These are phyloP conservation scores for Leptographium galeiforme DNA, from an alignment of 2,329 filamentous ascomycete genomes.

Conservation along the genomic window DNA sequence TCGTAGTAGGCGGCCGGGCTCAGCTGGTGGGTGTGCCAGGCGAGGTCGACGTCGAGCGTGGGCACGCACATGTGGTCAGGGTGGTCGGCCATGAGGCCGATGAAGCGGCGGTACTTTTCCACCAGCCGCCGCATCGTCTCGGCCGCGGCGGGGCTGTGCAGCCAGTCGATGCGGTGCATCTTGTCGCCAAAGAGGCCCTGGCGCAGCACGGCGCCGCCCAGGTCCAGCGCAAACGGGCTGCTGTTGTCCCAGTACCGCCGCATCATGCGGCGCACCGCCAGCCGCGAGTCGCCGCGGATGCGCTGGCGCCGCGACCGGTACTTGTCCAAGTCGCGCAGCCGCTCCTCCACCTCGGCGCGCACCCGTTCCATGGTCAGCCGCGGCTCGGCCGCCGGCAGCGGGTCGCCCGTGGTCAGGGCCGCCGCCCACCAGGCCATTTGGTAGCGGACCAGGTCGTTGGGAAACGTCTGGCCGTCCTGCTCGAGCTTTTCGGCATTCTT, in stretches of 20 bases:
- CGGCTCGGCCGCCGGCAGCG: constrained; percentile 1
- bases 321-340: constrained; percentile 21
- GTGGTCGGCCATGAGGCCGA: constrained; percentile 39
- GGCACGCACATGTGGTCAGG: constrained; percentile 44
- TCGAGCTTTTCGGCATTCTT: constrained; percentile 6
- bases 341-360: constrained; percentile 32
- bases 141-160: constrained; percentile 53
- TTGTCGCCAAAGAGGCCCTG: constrained; percentile 57
- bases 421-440: constrained; percentile 29
- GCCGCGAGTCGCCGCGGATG: constrained; percentile 22
- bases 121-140: constrained; percentile 53
- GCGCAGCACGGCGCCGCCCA: constrained; percentile 50
- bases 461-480: constrained; percentile 30
- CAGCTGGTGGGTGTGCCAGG: constrained; percentile 73
- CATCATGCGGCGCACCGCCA: constrained; percentile 54
- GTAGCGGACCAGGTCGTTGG: constrained; percentile 41
- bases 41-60: constrained; percentile 61
- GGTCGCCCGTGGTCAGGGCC: constrained; percentile 16
- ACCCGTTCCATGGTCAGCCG: constrained; percentile 36
- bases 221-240: constrained; percentile 51
- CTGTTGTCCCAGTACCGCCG: constrained; percentile 55
- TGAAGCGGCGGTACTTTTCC: constrained; percentile 51
- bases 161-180: constrained; percentile 64
- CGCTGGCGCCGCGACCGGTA: constrained; percentile 1
- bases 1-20: constrained; percentile 47